These are phyloP conservation scores for Rhodomyrtus psidioides DNA, from an alignment of 441 rosid species.

Conservation along the genomic window DNA sequence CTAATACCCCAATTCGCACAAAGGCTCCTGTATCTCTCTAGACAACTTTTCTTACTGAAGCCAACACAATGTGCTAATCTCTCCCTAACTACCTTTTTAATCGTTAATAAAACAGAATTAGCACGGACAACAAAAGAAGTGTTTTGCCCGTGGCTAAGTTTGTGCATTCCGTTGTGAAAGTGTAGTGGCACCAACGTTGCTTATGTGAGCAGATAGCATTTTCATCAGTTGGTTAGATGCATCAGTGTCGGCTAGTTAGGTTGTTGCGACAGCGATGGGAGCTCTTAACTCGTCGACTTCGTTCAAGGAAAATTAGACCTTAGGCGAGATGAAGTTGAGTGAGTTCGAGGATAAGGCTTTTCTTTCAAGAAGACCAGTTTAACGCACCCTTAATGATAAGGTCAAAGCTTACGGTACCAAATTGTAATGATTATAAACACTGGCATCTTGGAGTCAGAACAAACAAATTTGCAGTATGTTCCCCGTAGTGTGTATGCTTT, in stretches of 20 bases:
- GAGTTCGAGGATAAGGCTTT: not conserved
- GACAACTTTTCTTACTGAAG: not conserved
- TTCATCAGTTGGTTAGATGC: not conserved
- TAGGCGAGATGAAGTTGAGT: not conserved
- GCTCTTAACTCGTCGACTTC: not conserved
- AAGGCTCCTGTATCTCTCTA: not conserved
- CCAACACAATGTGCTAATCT: not conserved
- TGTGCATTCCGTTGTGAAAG: not conserved
- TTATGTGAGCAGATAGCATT: not conserved
- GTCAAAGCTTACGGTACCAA: not conserved
- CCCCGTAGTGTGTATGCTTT: not conserved
- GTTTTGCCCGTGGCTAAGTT: rapidly evolving
- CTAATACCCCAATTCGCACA: rapidly evolving
- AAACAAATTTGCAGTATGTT: not conserved
- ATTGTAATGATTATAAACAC: not conserved
- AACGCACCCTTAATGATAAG: not conserved
- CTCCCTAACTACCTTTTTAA: not conserved
- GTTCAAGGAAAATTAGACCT: not conserved
- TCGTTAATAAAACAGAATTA: not conserved
- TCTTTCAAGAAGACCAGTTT: not conserved
- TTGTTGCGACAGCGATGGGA: not conserved
- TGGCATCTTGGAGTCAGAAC: not conserved
- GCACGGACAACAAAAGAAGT: not conserved
- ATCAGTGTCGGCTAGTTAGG: not conserved
- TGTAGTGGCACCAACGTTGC: not conserved